Evolutionary conservation across 352 stramenopile genomes (phyloP).

Genomic region (Globisporangium echinulatum): DNA sequence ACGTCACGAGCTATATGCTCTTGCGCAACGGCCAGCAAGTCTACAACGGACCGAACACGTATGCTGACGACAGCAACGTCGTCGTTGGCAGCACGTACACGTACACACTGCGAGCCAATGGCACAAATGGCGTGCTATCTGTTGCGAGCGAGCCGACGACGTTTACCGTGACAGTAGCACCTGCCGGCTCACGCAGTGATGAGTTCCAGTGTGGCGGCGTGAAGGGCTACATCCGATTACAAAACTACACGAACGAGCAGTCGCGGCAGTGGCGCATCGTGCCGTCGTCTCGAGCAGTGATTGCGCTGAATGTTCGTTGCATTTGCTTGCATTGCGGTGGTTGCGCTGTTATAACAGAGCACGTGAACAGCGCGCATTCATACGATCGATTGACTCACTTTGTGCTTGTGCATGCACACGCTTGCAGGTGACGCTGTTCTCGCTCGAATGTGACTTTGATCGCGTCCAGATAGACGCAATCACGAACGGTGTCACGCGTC

Average conservation of each 20-base stretch:
- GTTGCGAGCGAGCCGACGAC: constrained; percentile 24
- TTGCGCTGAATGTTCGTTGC: constrained; percentile 34
- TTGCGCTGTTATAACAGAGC: too few species aligned
- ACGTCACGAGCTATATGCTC: constrained; percentile 27
- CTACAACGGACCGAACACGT: constrained; percentile 21
- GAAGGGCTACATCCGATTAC: constrained; percentile 28
- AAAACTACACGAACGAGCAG: constrained; percentile 30
- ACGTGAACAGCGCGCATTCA: too few species aligned
- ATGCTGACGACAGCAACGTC: constrained; percentile 28
- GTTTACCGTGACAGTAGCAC: constrained; percentile 7
- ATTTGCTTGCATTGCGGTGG: neutral
- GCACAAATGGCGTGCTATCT: constrained; percentile 14
- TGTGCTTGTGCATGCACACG: neutral
- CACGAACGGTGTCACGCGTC: constrained; percentile 3
- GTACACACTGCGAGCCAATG: constrained; percentile 27
- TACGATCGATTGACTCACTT: too few species aligned
- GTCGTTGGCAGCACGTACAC: constrained; percentile 26
- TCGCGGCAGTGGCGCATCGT: constrained; percentile 35
- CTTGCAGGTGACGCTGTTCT: constrained; percentile 34
- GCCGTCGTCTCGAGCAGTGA: constrained; percentile 11
- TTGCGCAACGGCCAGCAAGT: constrained; percentile 25
- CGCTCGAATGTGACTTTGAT: constrained; percentile 58
- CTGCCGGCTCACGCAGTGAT: constrained; percentile 1
- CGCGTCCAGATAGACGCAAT: constrained; percentile 22
- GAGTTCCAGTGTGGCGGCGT: constrained; percentile 25